Evolutionary conservation across 306 rosid genomes (phyloP), one percentile per base, ranked within the genome.

Genomic region (Pueraria montana): DNA sequence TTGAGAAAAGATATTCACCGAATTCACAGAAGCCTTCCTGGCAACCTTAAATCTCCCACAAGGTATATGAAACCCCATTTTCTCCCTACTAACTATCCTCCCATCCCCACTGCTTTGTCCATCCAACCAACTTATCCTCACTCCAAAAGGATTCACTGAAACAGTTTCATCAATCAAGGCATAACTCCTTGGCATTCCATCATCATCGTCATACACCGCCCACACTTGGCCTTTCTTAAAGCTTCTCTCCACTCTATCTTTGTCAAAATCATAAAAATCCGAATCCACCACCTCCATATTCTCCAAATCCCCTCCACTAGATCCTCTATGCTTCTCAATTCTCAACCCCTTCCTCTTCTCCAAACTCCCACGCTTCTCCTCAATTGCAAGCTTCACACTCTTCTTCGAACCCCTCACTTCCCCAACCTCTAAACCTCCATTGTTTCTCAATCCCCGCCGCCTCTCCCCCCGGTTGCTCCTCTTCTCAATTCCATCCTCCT

Each of bases 221-320:
- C 99, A 96, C 61, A 96, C 91, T 81, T 96, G 96, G n/a, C 97
- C 97, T 84, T 89, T 89, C 91, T 88, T 92, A 67, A 96, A 96
- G 84, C 98, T 89, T 68, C 83, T 93, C 89, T 86, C 97, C 8
- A 84, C 89, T 86, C 98, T 91, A 75, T 91, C 94, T 77, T 89
- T 88, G 78, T 93, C 97, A 74, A 96, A 96, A 77, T 90, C 90
- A 89, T 92, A 86, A 77, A 93, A 93, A 76, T 91, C 93, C 0
- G 94, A 93, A 89, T 93, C 99, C 84, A 83, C 97, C 81, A 87
- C 96, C 0, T 81, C 79, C 93, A 88, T 89, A 76, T 50, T 74
- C 18, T 85, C 97, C 82, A 72, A 49, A 45, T 82, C 88, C 45
- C 72, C 78, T 46, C 56, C 76, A 46, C 71, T 66, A 18, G 88